A percentile compares a stretch with the other conserved stretches of the same genome.
phyloP scores from a whole-genome alignment of 2,329 filamentous ascomycete species.

The Gnomoniopsis sp. region DNA sequence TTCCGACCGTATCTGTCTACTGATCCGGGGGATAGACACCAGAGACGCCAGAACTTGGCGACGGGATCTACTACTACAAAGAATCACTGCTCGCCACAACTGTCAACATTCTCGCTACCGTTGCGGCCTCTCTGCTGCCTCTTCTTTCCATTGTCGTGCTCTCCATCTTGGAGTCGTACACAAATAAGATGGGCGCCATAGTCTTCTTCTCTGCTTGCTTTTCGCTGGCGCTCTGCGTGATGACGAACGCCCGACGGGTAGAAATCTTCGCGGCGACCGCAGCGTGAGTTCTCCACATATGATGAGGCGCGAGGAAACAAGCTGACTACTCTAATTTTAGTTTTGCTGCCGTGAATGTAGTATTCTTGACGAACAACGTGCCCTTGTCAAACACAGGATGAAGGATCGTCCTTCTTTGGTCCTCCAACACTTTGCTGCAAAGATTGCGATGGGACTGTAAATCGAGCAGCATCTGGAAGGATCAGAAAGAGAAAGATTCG shows the following conservation, averaged over 20 bases:
- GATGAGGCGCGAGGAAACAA: not conserved
- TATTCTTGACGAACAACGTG: not conserved
- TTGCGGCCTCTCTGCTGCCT: conserved; percentile 26
- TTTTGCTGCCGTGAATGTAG: conserved; percentile 12
- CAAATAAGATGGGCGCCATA: conserved; percentile 24
- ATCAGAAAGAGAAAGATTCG: too few relatives aligned
- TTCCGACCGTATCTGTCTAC: not conserved
- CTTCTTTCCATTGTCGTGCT: conserved; percentile 26
- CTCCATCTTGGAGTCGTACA: conserved; percentile 24
- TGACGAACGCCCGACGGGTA: conserved; percentile 19
- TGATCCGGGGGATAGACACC: not conserved
- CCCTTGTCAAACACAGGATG: not conserved
- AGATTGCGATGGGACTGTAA: too few relatives aligned
- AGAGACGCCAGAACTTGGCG: not conserved
- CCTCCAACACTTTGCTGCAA: too few relatives aligned
- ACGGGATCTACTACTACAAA: conserved; percentile 17
- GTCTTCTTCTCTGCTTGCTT: conserved; percentile 18
- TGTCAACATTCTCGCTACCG: conserved; percentile 22
- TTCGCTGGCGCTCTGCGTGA: conserved; percentile 16
- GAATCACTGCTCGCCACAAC: conserved; percentile 11
- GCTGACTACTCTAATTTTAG: not conserved
- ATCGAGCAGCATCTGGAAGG: too few relatives aligned
- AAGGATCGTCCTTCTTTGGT: not conserved
- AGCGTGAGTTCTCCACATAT: conserved; percentile 20
- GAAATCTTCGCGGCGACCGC: conserved; percentile 21